Percentiles rank a stretch among this genome's conserved stretches.
These are phyloP conservation scores for Azolla pinnata DNA, from an alignment of 75 land plant species.

Conservation along the genomic window DNA sequence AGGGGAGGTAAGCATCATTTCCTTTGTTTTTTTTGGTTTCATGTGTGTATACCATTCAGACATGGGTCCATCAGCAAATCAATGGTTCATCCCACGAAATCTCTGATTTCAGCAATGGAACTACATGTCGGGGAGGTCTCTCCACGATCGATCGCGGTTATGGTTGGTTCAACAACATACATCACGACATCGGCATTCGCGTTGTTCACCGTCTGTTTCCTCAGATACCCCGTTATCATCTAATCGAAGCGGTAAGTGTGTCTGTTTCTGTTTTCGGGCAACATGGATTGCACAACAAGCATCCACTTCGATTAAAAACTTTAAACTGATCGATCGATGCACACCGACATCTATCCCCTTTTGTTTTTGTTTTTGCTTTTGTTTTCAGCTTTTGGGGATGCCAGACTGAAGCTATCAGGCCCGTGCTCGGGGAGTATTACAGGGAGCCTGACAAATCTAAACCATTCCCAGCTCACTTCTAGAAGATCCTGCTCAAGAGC, in stretches of 20 bases:
- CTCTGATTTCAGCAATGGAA: constrained; percentile 72
- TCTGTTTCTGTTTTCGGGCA: background rate
- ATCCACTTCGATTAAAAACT: too few relatives aligned
- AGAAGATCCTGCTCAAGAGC: constrained; percentile 44
- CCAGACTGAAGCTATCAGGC: constrained; percentile 73
- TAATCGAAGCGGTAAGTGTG: constrained; percentile 25
- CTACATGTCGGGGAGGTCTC: constrained; percentile 79
- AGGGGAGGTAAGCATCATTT: constrained; percentile 47
- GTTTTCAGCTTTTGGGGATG: too few relatives aligned
- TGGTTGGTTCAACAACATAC: constrained; percentile 33
- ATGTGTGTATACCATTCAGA: background rate
- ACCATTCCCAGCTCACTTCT: constrained; percentile 63
- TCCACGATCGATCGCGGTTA: constrained; percentile 56
- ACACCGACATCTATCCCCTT: too few relatives aligned
- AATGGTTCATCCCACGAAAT: background rate
- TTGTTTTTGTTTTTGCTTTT: too few relatives aligned
- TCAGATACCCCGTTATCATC: constrained; percentile 32
- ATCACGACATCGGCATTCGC: constrained; percentile 39
- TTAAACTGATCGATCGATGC: too few relatives aligned
- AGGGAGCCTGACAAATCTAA: constrained; percentile 67
- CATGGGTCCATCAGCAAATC: background rate
- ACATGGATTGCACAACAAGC: too few relatives aligned
- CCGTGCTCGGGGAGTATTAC: constrained; percentile 79
- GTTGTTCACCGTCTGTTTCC: constrained; percentile 40
- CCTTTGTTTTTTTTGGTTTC: background rate